Evolutionary conservation across 495 filamentous ascomycete species (phyloP), one percentile per base, ranked within the genome.

Genomic region (Lasiosphaeris hirsuta): DNA sequence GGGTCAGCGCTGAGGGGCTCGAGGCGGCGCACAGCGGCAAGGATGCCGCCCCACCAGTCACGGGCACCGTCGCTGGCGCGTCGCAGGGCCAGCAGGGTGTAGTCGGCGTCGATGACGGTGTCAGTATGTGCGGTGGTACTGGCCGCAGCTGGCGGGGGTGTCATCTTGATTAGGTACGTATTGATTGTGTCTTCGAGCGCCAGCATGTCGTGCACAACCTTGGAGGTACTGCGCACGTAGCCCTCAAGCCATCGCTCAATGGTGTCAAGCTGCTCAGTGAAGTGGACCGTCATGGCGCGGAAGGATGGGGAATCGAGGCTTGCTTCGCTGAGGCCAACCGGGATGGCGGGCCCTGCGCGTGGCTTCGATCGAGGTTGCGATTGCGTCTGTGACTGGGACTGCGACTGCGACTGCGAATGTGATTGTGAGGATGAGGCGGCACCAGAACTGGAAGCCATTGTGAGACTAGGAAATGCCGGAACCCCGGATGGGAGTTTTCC

Each of bases 291-390:
- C 10, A 90, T 89, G 35, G 92, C 89, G 58, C 94, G 88, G 72
- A 97, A 98, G 38, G 92, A 95, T 18, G 94, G 94, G 3, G 90
- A 94, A 73, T 98, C 94, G 73, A 97, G 86, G 33, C 92, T 89
- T 46, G 94, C 94, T 81, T 98, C 94, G 78, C 90, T 92, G 55
- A 96, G 81, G 45, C 84, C 82, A 33, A 97, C 95, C n/a, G 94
- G 93, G 38, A 82, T 76, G 37, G 75, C 69, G 42, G 72, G 73
- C 57, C 72, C 63, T 42, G 75, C 52, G 44, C 56, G 56, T 42
- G 60, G 60, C 44, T 68, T 72, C 41, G 61, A 10, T 45, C 62
- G 76, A n/a, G 51, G 54, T 13, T 65, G 68, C 0, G 43, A 46
- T 23, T 46, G 30, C 42, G 42, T 14, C 15, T 45, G 42, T 18